These are phyloP conservation scores for Trichoderma orchidacearum DNA, from an alignment of 495 filamentous ascomycete species.

Conservation along the genomic window DNA sequence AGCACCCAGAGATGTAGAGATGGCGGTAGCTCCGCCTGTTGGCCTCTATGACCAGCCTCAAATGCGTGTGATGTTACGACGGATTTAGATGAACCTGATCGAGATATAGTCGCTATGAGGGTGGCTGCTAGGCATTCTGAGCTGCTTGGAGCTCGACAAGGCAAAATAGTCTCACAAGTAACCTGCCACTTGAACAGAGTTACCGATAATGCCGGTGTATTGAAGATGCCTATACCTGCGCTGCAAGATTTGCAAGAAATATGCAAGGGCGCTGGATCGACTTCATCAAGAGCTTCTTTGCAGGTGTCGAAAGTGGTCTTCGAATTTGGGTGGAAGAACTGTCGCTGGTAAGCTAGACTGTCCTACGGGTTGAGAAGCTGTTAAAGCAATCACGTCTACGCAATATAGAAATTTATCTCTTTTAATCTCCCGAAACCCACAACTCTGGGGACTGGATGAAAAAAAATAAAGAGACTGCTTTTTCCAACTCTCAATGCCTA, in stretches of 20 bases:
- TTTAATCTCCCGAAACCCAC: slow-evolving; percentile 36
- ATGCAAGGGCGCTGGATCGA: slow-evolving; percentile 17
- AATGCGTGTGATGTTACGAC: slow-evolving; percentile 22
- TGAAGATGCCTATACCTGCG: slow-evolving; percentile 36
- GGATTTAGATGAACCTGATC: slow-evolving; percentile 35
- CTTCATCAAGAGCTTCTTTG: not conserved
- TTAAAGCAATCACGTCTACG: not conserved
- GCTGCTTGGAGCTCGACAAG: slow-evolving; percentile 12
- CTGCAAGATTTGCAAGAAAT: slow-evolving; percentile 25
- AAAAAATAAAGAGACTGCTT: slow-evolving; percentile 24
- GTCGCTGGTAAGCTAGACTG: not conserved
- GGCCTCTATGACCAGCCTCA: not conserved
- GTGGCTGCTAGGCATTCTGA: slow-evolving; percentile 32
- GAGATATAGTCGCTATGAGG: slow-evolving; percentile 28
- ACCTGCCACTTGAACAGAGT: slow-evolving; percentile 26
- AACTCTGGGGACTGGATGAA: slow-evolving; percentile 37
- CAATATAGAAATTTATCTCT: slow-evolving; percentile 43
- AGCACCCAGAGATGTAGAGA: slow-evolving; percentile 52
- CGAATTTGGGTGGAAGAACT: slow-evolving; percentile 4
- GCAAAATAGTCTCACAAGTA: slow-evolving; percentile 10
- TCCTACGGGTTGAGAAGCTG: not conserved
- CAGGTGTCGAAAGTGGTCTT: slow-evolving; percentile 8
- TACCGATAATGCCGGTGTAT: slow-evolving; percentile 24
- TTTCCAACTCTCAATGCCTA: slow-evolving; percentile 12
- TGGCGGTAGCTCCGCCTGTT: not conserved